Conservation (phyloP, 169 alveolate genomes). For the Plasmodium sp. region DNA sequence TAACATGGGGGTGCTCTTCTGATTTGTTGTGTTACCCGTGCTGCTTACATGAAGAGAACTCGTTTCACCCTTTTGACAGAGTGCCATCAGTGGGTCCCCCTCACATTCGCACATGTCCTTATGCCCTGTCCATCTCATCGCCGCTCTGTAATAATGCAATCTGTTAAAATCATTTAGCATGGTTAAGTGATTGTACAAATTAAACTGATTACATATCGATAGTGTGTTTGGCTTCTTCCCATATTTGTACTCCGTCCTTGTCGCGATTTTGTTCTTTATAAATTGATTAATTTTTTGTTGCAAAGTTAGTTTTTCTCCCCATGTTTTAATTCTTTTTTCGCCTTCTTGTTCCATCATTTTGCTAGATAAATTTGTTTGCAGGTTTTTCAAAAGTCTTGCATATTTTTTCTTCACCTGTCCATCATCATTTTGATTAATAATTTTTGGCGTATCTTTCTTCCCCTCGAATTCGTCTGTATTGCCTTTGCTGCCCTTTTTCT, state of each 20-base stretch:
- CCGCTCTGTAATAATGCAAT: conserved; percentile 86
- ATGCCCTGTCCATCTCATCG: conserved; percentile 87
- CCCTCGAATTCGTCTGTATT: background rate
- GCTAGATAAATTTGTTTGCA: conserved; percentile 24
- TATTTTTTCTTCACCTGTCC: conserved; percentile 40
- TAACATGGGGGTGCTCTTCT: conserved; percentile 7
- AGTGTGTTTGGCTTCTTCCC: conserved; percentile 83
- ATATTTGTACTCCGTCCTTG: conserved; percentile 79
- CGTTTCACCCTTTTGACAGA: background rate
- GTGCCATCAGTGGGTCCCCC: background rate
- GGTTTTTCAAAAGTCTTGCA: conserved; percentile 35
- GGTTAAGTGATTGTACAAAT: conserved; percentile 84
- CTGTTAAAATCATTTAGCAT: conserved; percentile 87
- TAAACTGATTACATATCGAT: conserved; percentile 84
- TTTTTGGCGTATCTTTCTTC: background rate
- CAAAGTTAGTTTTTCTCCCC: conserved; percentile 79
- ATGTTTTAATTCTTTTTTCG: conserved; percentile 79
- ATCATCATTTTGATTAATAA: background rate
- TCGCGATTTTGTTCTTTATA: conserved; percentile 77
- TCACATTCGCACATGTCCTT: background rate
- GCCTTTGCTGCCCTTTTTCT: background rate
- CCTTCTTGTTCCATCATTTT: conserved; percentile 31
- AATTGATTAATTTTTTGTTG: conserved; percentile 79
- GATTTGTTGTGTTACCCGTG: background rate
- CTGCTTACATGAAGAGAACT: conserved; percentile 14